Conservation (phyloP, 163 green algal species). For the Scenedesmus sp. region DNA sequence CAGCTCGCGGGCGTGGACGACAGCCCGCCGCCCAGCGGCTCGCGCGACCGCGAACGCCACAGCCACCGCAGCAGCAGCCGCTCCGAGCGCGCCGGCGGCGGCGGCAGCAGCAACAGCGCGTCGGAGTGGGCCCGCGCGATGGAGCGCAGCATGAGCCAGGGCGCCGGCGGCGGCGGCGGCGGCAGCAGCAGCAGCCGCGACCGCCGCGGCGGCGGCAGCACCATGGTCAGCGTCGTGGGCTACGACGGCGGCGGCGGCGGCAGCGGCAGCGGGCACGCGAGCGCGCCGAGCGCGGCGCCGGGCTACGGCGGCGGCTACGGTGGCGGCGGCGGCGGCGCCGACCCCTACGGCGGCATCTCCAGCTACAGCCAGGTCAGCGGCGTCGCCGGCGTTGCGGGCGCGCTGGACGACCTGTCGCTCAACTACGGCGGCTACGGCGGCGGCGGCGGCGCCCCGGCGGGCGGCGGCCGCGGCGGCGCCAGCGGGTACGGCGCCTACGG, state of each 20-base stretch:
- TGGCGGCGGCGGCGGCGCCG: constrained; percentile 19
- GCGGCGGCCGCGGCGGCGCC: constrained; percentile 2
- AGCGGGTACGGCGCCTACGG: background rate
- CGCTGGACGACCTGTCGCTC: constrained; percentile 39
- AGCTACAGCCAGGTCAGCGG: constrained; percentile 39
- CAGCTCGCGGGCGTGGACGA: constrained; percentile 75
- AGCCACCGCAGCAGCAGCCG: constrained; percentile 12
- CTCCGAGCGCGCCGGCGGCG: background rate
- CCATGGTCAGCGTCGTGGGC: constrained; percentile 57
- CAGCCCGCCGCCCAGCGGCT: constrained; percentile 3
- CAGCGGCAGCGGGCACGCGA: constrained; percentile 18
- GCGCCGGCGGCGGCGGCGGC: background rate
- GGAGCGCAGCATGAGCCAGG: constrained; percentile 50
- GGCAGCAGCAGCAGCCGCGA: constrained; percentile 22
- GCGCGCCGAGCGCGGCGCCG: background rate
- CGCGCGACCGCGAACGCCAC: background rate
- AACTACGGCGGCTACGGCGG: constrained; percentile 48
- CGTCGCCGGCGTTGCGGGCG: constrained; percentile 38
- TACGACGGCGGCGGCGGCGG: constrained; percentile 48
- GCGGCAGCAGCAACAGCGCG: constrained; percentile 34
- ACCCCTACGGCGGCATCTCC: constrained; percentile 18
- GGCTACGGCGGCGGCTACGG: constrained; percentile 17
- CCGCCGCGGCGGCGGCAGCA: constrained; percentile 3
- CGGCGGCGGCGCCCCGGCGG: constrained; percentile 10
- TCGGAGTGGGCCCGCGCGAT: constrained; percentile 52